Conservation (phyloP, 768 basidiomycete genomes). For the Bullera alba region DNA sequence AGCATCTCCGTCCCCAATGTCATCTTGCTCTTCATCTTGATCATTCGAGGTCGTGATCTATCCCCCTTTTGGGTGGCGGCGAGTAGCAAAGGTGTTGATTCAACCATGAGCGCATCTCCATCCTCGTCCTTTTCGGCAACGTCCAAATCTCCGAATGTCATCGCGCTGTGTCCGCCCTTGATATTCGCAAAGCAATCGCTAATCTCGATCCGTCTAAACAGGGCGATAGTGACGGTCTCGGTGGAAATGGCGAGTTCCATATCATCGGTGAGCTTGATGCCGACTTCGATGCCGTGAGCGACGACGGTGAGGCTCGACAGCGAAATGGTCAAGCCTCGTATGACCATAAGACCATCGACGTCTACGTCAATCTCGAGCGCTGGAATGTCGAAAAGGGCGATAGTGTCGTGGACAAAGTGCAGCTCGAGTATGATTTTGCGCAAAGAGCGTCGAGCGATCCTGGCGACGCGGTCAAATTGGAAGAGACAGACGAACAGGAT, state of each 20-base stretch:
- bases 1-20: constrained; percentile 9
- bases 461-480: constrained; percentile 9
- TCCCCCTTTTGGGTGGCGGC: constrained; percentile 3
- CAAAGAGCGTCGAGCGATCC: not conserved
- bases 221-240: constrained; percentile 2
- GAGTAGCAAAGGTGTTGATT: constrained; percentile 10
- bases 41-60: constrained; percentile 4
- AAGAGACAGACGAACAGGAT: constrained; percentile 11
- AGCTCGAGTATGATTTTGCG: constrained; percentile 9
- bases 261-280: constrained; percentile 18
- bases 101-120: constrained; percentile 16
- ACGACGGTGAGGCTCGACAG: constrained; percentile 13
- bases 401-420: constrained; percentile 13
- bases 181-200: constrained; percentile 19
- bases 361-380: constrained; percentile 20
- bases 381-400: constrained; percentile 18
- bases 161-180: constrained; percentile 11
- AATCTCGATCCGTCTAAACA: constrained; percentile 10
- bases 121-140: constrained; percentile 6
- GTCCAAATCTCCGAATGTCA: constrained; percentile 16
- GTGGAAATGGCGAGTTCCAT: constrained; percentile 18
- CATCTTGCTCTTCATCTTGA: constrained; percentile 12
- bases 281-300: constrained; percentile 17
- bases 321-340: constrained; percentile 12
- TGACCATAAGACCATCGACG: constrained; percentile 20